Evolutionary conservation across 495 filamentous ascomycete species (phyloP).

Genomic region (Aspergillus steynii): DNA sequence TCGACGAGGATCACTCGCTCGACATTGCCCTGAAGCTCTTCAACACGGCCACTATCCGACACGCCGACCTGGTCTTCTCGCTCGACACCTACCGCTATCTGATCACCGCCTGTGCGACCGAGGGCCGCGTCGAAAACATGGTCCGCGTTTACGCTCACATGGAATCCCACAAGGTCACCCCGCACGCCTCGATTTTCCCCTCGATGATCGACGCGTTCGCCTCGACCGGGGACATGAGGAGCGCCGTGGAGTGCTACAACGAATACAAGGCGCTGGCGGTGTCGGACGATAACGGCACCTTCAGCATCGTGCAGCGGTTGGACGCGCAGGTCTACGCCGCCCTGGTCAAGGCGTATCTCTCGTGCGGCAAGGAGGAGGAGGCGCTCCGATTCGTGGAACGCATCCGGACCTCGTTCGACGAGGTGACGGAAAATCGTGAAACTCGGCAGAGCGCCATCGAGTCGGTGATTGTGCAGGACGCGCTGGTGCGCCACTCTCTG

Average conservation of each 20-base stretch:
- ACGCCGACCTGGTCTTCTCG: slow-evolving; percentile 55
- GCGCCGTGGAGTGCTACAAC: slow-evolving; percentile 93
- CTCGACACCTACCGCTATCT: slow-evolving; percentile 78
- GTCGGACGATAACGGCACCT: slow-evolving; percentile 72
- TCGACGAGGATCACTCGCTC: slow-evolving; percentile 83
- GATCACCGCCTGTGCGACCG: slow-evolving; percentile 80
- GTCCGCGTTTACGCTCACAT: slow-evolving; percentile 84
- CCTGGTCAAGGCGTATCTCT: slow-evolving; percentile 81
- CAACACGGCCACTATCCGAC: slow-evolving; percentile 61
- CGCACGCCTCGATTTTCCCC: slow-evolving; percentile 78
- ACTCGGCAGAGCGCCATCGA: slow-evolving; percentile 58
- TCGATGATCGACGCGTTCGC: slow-evolving; percentile 93
- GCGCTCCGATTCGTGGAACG: slow-evolving; percentile 80
- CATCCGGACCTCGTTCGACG: slow-evolving; percentile 61
- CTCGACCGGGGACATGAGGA: slow-evolving; percentile 72
- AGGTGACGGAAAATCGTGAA: slow-evolving; percentile 55
- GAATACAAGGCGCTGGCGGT: slow-evolving; percentile 86
- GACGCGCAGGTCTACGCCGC: slow-evolving; percentile 86
- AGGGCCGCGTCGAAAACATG: slow-evolving; percentile 81
- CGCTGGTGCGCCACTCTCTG: slow-evolving; percentile 72
- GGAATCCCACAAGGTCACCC: slow-evolving; percentile 70
- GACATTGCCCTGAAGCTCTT: slow-evolving; percentile 83
- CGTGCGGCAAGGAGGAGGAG: slow-evolving; percentile 72
- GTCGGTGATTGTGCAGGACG: slow-evolving; percentile 67
- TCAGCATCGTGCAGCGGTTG: slow-evolving; percentile 67